Evolutionary conservation across 2,329 filamentous ascomycete species (phyloP).

Genomic region (Claviceps purpurea): DNA sequence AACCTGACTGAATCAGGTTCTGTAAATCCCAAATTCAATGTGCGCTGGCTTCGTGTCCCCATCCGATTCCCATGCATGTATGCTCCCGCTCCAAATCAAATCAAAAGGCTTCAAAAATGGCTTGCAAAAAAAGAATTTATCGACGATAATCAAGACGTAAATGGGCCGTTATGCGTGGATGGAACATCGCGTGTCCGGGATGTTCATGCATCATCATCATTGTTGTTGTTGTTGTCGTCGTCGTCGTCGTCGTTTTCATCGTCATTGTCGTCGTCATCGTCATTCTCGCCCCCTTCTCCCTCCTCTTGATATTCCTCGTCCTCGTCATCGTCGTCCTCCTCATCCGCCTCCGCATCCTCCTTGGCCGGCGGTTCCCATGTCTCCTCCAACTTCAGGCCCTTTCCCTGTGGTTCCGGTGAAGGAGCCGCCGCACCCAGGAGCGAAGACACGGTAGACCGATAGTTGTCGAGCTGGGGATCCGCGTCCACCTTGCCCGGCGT

Average conservation of each 20-base stretch:
- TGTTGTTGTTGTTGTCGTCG: no score
- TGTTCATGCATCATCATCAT: no score
- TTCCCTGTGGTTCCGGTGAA: conserved; percentile 40
- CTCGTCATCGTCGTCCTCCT: conserved; percentile 26
- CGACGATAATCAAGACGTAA: no score
- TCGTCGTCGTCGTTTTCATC: not conserved
- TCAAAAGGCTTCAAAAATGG: no score
- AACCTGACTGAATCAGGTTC: no score
- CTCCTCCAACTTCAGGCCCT: conserved; percentile 70
- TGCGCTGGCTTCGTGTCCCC: no score
- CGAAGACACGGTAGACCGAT: conserved; percentile 39
- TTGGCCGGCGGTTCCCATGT: conserved; percentile 60
- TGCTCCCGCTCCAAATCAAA: no score
- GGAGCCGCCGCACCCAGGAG: conserved; percentile 38
- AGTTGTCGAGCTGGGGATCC: conserved; percentile 38
- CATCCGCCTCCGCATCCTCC: conserved; percentile 39
- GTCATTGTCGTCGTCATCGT: not conserved
- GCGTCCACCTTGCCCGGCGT: conserved; percentile 44
- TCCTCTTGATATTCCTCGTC: conserved; percentile 12
- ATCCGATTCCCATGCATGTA: no score
- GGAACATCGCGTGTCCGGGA: no score
- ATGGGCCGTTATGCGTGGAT: no score
- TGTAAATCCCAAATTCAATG: no score
- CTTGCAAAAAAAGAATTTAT: no score
- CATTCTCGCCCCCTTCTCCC: not conserved